These are phyloP conservation scores for Macrophomina phaseolina DNA, from an alignment of 2,329 filamentous ascomycete species.

Conservation along the genomic window DNA sequence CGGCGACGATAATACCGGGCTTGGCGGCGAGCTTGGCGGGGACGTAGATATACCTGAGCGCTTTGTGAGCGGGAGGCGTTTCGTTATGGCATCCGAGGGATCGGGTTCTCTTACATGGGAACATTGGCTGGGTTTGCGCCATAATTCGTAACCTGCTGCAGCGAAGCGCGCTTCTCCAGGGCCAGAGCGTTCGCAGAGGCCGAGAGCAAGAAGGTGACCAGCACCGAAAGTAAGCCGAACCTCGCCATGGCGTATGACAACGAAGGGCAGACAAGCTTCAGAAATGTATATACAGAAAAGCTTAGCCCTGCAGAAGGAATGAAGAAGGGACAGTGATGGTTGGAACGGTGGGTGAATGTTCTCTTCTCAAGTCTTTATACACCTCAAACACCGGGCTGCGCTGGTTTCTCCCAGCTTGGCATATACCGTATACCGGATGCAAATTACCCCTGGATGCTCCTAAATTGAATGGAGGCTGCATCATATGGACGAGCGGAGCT, in stretches of 20 bases:
- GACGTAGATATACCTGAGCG: conserved; percentile 49
- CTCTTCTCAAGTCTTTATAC: conserved; percentile 1
- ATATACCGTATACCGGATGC: background rate
- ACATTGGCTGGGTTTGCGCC: conserved; percentile 56
- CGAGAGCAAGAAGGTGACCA: conserved; percentile 5
- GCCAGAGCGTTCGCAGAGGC: background rate
- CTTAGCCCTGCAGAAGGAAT: background rate
- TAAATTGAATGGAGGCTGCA: conserved; percentile 3
- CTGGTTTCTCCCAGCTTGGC: background rate
- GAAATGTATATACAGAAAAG: background rate
- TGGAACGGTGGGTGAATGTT: background rate
- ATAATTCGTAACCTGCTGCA: conserved; percentile 49
- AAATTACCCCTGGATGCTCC: background rate
- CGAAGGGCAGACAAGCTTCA: background rate
- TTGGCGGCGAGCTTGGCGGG: conserved; percentile 51
- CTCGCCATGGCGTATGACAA: background rate
- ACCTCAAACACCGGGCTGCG: background rate
- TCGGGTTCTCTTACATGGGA: conserved; percentile 50
- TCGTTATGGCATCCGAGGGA: background rate
- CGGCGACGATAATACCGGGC: conserved; percentile 60
- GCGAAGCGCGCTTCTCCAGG: conserved; percentile 28
- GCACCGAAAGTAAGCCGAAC: conserved; percentile 4
- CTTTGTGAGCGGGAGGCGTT: background rate
- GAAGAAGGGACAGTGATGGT: background rate
- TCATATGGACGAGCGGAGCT: conserved; percentile 17